Base-by-base conservation (phyloP, 129 eudicot species). In the Kitagawia praeruptora region DNA sequence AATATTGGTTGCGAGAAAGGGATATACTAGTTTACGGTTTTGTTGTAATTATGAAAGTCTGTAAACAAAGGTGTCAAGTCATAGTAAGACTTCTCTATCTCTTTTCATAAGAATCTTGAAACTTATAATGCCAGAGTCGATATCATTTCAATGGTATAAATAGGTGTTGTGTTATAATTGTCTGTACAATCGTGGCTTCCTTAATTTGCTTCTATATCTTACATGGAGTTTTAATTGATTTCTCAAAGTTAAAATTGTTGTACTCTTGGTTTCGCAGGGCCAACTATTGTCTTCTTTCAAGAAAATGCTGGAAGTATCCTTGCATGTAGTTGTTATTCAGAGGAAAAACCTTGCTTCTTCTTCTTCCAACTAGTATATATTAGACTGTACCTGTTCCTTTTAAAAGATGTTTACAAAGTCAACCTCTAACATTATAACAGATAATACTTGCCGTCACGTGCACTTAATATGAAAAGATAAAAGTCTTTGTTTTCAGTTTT, bases 221-320 rank as follows among this genome's bases (percentile, higher is more conserved):
- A 25, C 21, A 39, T 28, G 39, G 31, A 21, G 10, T 61, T 78
- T 38, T 12, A 9, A n/a, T 41, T 76, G 66, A 19, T 42, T 76
- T 49, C 69, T 49, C 4, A 47, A 56, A 31, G 14, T 77, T 78
- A 82, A 37, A 39, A 31, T 71, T 46, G 40, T 58, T 40, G 31
- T 25, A 13, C 2, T 66, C 38, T 77, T 78, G 80, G 5, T 25
- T 83, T 81, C 84, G 88, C 97, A 96, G 99, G 98, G 85, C 99
- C 99, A 63, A 96, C 99, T 16, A 89, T 96, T 64, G 87, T 96
- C 69, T 96, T 96, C 71, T 92, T 96, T 78, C 98, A 95, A 86
- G 99, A 92, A 89, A 96, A 96, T 87, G 99, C 99, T 51, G 99
- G 99, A 81, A 96, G 99, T 96, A 96, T 96, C 99, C 99, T 87